Percentiles rank a stretch among this genome's conserved stretches.
Evolutionary conservation across 495 filamentous ascomycete genomes (phyloP).

Genomic region (Talaromyces proteolyticus): DNA sequence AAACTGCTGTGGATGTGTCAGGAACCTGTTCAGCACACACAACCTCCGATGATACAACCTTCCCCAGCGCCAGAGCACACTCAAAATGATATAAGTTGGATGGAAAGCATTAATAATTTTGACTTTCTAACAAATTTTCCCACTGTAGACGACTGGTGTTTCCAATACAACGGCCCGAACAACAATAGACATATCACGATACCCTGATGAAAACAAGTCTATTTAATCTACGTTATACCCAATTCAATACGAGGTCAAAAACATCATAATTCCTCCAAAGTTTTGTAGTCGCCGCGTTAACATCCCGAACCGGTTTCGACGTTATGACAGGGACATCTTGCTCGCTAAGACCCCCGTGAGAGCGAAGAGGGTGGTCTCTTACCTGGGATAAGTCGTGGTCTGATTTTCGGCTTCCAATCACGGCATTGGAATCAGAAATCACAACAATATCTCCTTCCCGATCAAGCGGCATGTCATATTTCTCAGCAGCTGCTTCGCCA

Average conservation of each 20-base stretch:
- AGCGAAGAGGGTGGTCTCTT: slow-evolving; percentile 21
- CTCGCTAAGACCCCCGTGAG: slow-evolving; percentile 29
- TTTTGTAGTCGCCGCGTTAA: background rate
- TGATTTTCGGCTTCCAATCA: slow-evolving; percentile 19
- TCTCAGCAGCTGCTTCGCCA: slow-evolving; percentile 18
- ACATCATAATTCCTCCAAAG: slow-evolving; percentile 27
- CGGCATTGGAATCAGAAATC: slow-evolving; percentile 18
- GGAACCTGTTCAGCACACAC: slow-evolving; percentile 4
- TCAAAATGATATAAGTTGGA: slow-evolving; percentile 17
- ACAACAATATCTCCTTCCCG: slow-evolving; percentile 29
- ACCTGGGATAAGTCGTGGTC: slow-evolving; percentile 25
- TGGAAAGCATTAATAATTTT: slow-evolving; percentile 26
- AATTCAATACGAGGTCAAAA: slow-evolving; percentile 28
- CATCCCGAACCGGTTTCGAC: slow-evolving; percentile 11
- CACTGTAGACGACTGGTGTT: slow-evolving; percentile 20
- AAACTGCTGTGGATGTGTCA: slow-evolving; percentile 17
- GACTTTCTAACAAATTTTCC: slow-evolving; percentile 23
- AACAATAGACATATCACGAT: background rate
- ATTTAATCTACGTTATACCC: background rate
- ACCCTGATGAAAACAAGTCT: background rate
- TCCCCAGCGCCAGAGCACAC: slow-evolving; percentile 11
- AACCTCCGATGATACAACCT: slow-evolving; percentile 7
- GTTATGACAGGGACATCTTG: slow-evolving; percentile 22
- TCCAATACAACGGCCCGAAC: slow-evolving; percentile 14
- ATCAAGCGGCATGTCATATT: slow-evolving; percentile 26